Conservation (phyloP, 306 rosid genomes). For the Fragaria nilgerrensis region DNA sequence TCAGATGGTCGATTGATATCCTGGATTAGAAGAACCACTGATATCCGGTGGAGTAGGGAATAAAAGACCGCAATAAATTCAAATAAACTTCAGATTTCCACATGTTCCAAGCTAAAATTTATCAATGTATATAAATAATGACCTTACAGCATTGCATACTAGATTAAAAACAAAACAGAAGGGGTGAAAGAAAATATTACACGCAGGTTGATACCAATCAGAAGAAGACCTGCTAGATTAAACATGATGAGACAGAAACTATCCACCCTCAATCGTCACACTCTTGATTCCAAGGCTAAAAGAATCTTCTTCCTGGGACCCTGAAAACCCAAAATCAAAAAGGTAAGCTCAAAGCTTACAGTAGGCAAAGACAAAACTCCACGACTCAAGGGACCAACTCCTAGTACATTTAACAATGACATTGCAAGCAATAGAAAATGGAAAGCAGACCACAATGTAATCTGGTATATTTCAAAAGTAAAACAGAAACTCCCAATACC, state of each 20-base stretch:
- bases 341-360: slow-evolving; percentile 15
- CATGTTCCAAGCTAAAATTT: slow-evolving; percentile 19
- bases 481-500: background rate
- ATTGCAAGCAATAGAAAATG: background rate
- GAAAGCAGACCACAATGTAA: background rate
- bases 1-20: background rate
- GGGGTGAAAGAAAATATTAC: slow-evolving; percentile 5
- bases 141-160: slow-evolving; percentile 24
- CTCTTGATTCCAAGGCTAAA: slow-evolving; percentile 80
- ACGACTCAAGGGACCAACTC: background rate
- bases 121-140: slow-evolving; percentile 9
- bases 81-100: slow-evolving; percentile 4
- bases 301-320: slow-evolving; percentile 99
- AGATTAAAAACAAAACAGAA: background rate
- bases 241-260: slow-evolving; percentile 8
- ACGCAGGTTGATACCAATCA: slow-evolving; percentile 23
- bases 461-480: background rate
- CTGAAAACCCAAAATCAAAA: slow-evolving; percentile 47
- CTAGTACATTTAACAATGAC: background rate
- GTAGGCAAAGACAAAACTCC: background rate
- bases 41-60: background rate
- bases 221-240: slow-evolving; percentile 20
- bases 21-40: background rate
- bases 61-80: background rate
- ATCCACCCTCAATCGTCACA: slow-evolving; percentile 35